Percentiles rank a stretch among this genome's conserved stretches.
Conservation (phyloP, 1,284 basidiomycete genomes). For the Ceratobasidium sp. region DNA sequence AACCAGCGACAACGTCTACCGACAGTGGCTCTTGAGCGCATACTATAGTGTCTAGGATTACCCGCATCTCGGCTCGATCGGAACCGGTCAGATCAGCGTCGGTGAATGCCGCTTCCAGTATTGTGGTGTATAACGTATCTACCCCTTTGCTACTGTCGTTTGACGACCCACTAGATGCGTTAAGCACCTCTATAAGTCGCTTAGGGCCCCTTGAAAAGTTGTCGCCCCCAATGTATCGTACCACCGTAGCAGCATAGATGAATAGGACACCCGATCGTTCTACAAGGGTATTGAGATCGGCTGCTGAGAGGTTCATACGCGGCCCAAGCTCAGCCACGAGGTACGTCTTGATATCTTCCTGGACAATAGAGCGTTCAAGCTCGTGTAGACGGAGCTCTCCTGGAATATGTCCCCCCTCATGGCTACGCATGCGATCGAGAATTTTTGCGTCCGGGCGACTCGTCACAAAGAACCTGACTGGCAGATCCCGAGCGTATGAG, state of each 20-base stretch:
- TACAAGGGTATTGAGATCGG: too few species aligned
- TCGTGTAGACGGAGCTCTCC: not conserved
- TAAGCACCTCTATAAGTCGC: not conserved
- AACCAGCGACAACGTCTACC: not conserved
- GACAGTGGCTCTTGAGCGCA: constrained; percentile 2
- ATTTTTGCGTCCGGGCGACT: too few species aligned
- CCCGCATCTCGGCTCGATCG: not conserved
- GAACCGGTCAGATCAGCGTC: not conserved
- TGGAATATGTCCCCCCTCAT: not conserved
- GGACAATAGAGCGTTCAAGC: not conserved
- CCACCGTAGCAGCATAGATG: too few species aligned
- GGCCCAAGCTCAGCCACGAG: not conserved
- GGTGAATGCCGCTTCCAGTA: not conserved
- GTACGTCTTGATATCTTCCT: constrained; percentile 8
- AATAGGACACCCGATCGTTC: too few species aligned
- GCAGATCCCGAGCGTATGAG: not conserved
- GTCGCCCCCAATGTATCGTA: too few species aligned
- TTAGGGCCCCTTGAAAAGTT: not conserved
- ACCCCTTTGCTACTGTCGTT: not conserved
- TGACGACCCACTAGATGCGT: not conserved
- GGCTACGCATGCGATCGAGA: not conserved
- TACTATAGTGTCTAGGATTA: not conserved
- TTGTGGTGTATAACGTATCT: not conserved
- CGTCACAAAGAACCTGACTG: constrained; percentile 7
- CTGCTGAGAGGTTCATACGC: not conserved